Base-by-base conservation (phyloP, 495 filamentous ascomycete species). In the Trichocladium uniseriatum region DNA sequence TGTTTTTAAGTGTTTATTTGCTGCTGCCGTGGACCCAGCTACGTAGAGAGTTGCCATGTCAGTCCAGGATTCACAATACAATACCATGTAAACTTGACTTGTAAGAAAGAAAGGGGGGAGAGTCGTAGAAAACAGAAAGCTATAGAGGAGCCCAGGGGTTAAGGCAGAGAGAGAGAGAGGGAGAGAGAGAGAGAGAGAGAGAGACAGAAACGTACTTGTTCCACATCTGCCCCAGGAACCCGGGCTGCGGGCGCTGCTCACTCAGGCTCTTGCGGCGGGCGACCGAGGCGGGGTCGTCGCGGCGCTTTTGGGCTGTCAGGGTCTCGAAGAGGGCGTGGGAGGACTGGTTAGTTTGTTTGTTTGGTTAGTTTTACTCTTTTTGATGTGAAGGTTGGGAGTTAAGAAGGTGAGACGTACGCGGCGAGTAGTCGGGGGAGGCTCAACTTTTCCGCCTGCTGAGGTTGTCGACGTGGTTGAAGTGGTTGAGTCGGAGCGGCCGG, bases 171-270 rank as follows among this genome's bases (percentile, higher is more conserved):
- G 15, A 18, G 11, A 5, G 13, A 31, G 38, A 22, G n/a, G 6
- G n/a, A 11, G 15, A 35, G 32, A 10, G 20, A 44, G 13, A n/a
- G 9, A 20, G 11, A 22, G 27, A 16, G 19, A 5, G 27, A 19
- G 2, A 38, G 16, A 9, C 16, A 44, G 19, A 32, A 28, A 52
- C 64, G 27, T 44, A 74, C 71, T 65, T 69, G 40, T 70, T 57
- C 71, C 71, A 74, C 70, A 73, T 71, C 55, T 61, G 53, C 11
- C 68, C 70, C 42, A 74, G 56, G 53, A 73, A 66, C 36, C 71
- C 71, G 8, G 60, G 8, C 19, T 50, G 34, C 11, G 68, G 68
- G 43, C 65, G 68, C 63, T 74, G 71, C 41, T 74, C 71, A 48
- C 57, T 62, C 20, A 74, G 53, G 51, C 67, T 72, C 56, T 69